These are phyloP conservation scores for Tephrocybe sp. DNA, from an alignment of 768 basidiomycete genomes.

Conservation along the genomic window DNA sequence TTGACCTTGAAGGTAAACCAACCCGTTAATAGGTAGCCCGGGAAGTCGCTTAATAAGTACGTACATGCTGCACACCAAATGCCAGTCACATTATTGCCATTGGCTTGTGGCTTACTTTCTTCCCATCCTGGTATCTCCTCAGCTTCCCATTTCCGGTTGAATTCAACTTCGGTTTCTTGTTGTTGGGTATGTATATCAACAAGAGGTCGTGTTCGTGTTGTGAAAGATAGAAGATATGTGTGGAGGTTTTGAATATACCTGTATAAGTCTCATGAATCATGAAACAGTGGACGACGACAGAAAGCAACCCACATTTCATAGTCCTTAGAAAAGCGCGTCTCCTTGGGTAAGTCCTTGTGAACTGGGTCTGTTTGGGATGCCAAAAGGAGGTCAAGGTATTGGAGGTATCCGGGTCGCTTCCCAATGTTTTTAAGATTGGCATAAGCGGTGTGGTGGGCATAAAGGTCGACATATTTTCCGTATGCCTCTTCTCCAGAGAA, in stretches of 20 bases:
- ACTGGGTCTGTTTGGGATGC: conserved; percentile 56
- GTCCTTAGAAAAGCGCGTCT: conserved; percentile 66
- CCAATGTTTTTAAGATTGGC: conserved; percentile 85
- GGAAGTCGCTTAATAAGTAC: conserved; percentile 27
- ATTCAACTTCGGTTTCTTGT: conserved; percentile 61
- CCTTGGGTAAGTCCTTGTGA: conserved; percentile 68
- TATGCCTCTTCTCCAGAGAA: conserved; percentile 97
- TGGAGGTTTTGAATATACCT: conserved; percentile 87
- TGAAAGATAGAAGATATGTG: conserved; percentile 82
- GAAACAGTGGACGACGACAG: conserved; percentile 6
- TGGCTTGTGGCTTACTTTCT: conserved; percentile 39
- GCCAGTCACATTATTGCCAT: conserved; percentile 46
- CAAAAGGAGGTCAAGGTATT: conserved; percentile 88
- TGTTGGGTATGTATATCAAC: conserved; percentile 72
- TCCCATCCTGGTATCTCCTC: conserved; percentile 80
- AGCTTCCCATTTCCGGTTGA: conserved; percentile 77
- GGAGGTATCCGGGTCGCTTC: conserved; percentile 85
- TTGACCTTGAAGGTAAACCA: conserved; percentile 57
- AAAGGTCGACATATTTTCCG: conserved; percentile 92
- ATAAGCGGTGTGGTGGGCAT: conserved; percentile 83
- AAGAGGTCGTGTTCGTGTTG: conserved; percentile 81
- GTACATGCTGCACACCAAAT: conserved; percentile 95
- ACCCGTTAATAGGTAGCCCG: conserved; percentile 6
- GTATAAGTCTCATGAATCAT: neutral
- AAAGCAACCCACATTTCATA: conserved; percentile 64